Conservation (phyloP, 805 yeast species). For the Scheffersomyces stipitis region DNA sequence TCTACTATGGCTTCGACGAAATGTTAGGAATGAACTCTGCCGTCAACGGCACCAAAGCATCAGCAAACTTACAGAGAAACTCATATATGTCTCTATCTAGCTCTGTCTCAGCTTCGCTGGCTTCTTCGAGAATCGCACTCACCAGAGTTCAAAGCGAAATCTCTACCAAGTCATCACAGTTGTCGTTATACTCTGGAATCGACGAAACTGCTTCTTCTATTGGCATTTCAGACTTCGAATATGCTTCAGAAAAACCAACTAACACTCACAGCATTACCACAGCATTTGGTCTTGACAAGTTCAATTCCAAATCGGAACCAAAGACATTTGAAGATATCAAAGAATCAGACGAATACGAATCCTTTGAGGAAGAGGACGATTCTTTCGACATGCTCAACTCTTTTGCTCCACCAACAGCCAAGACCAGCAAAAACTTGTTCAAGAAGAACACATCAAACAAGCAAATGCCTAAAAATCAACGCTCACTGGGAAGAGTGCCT, state of each 20-base stretch:
- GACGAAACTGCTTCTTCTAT: not conserved
- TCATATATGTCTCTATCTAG: not conserved
- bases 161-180: not conserved
- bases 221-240: not conserved
- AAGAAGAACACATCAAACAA: not conserved
- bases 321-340: not conserved
- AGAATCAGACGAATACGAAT: not conserved
- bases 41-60: not conserved
- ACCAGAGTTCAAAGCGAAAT: not conserved
- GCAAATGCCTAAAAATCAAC: not conserved
- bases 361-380: conserved; percentile 12
- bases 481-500: not conserved
- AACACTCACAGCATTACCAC: not conserved
- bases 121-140: not conserved
- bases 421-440: not conserved
- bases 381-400: conserved; percentile 16
- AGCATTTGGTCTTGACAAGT: not conserved
- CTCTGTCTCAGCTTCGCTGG: not conserved
- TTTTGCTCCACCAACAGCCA: conserved; percentile 8
- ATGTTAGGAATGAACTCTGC: conserved; percentile 3
- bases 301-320: not conserved
- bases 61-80: not conserved
- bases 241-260: not conserved
- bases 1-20: conserved; percentile 1
- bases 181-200: not conserved